A percentile compares a stretch with the other conserved stretches of the same genome.
Evolutionary conservation across 2,329 filamentous ascomycete genomes (phyloP).

Genomic region (Parastagonospora nodorum): DNA sequence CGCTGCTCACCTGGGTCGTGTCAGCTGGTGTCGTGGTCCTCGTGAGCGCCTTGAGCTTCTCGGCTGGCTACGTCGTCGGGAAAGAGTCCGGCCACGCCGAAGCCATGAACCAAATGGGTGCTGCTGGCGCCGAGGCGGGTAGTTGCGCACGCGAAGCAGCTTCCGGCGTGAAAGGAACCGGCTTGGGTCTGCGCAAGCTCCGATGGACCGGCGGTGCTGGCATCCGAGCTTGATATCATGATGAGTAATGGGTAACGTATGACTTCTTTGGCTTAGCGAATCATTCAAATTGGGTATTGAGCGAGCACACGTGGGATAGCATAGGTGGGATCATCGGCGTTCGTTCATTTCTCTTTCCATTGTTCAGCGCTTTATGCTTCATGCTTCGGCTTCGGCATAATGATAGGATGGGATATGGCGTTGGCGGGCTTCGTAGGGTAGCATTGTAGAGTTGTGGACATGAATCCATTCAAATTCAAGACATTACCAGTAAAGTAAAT

Average conservation of each 20-base stretch:
- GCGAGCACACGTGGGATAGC: too few species aligned
- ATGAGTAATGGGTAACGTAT: neutral
- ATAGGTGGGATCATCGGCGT: too few species aligned
- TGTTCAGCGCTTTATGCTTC: too few species aligned
- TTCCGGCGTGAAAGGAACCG: slow-evolving; percentile 28
- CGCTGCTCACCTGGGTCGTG: slow-evolving; percentile 68
- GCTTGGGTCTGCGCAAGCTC: slow-evolving; percentile 38
- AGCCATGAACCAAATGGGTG: slow-evolving; percentile 41
- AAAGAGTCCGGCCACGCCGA: slow-evolving; percentile 63
- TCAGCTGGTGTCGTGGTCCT: slow-evolving; percentile 68
- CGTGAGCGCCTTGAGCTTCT: slow-evolving; percentile 68
- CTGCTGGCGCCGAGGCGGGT: slow-evolving; percentile 35
- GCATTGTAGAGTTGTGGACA: too few species aligned
- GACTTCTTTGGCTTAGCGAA: neutral
- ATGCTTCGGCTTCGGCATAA: too few species aligned
- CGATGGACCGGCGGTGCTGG: slow-evolving; percentile 37
- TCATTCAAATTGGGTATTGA: too few species aligned
- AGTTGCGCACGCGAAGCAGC: slow-evolving; percentile 42
- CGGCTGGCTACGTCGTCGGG: slow-evolving; percentile 66
- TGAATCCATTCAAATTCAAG: too few species aligned
- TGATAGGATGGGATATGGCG: too few species aligned
- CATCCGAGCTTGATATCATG: slow-evolving; percentile 16
- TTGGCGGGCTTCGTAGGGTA: too few species aligned
- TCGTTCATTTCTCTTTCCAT: too few species aligned
- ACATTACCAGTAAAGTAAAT: too few species aligned